Conservation (phyloP, 768 basidiomycete species). For the Trametes punicea region DNA sequence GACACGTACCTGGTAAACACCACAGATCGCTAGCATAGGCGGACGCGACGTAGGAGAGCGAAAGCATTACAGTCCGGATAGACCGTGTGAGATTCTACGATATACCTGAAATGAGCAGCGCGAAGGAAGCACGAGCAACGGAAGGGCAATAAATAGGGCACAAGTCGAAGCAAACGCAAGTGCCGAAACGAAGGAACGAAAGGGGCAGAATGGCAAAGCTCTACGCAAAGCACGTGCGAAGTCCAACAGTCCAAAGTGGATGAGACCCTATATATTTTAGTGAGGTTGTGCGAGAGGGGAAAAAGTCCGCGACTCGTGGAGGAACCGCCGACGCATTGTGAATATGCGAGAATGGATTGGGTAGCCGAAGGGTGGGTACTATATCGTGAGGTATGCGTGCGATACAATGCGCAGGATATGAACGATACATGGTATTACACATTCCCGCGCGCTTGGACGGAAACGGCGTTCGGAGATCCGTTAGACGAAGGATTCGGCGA, state of each 20-base stretch:
- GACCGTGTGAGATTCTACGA: background rate
- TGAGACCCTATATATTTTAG: too few relatives aligned
- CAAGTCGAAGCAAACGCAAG: background rate
- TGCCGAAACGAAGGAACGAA: background rate
- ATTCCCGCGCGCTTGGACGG: background rate
- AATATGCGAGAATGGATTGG: background rate
- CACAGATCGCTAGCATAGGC: too few relatives aligned
- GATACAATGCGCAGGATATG: slow-evolving; percentile 9
- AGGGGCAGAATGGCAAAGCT: background rate
- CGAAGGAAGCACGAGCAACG: background rate
- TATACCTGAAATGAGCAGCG: background rate
- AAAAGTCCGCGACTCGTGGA: background rate
- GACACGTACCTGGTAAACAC: too few relatives aligned
- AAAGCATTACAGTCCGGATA: too few relatives aligned
- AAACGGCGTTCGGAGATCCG: too few relatives aligned
- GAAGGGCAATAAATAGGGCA: slow-evolving; percentile 7
- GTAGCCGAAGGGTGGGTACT: background rate
- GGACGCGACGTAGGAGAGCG: too few relatives aligned
- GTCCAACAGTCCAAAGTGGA: too few relatives aligned
- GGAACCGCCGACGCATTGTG: background rate
- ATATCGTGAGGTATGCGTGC: background rate
- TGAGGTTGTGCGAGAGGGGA: background rate
- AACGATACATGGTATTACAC: slow-evolving; percentile 14
- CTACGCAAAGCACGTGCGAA: background rate
- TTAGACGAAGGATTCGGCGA: slow-evolving; percentile 21